A percentile compares a stretch with the other conserved stretches of the same genome.
phyloP scores from a whole-genome alignment of 306 rosid genomes.

The Vicia faba region DNA sequence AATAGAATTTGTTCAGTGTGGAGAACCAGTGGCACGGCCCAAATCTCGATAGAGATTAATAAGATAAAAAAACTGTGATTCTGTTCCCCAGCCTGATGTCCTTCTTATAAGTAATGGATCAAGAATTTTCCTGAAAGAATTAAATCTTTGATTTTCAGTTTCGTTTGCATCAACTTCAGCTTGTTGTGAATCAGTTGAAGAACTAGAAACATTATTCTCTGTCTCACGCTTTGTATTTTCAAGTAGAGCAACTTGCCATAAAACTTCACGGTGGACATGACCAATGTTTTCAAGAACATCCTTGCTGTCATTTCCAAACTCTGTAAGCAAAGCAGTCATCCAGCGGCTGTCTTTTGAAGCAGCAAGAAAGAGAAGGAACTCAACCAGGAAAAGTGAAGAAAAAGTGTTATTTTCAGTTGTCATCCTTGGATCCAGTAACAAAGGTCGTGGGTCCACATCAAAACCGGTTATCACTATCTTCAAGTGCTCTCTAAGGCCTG shows the following conservation, averaged over 20 bases:
- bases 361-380: conserved; percentile 94
- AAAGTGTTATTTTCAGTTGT: conserved; percentile 60
- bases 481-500: conserved; percentile 72
- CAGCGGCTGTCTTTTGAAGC: conserved; percentile 96
- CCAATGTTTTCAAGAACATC: conserved; percentile 91
- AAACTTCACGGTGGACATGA: conserved; percentile 75
- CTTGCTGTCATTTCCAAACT: conserved; percentile 83
- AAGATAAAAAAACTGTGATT: conserved; percentile 91
- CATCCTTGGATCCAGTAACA: conserved; percentile 74
- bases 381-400: conserved; percentile 78
- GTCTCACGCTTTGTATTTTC: conserved; percentile 73
- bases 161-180: conserved; percentile 69
- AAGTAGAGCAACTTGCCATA: conserved; percentile 89
- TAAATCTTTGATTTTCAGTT: conserved; percentile 80
- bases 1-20: conserved; percentile 55
- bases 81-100: conserved; percentile 89
- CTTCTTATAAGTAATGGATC: conserved; percentile 87
- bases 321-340: conserved; percentile 84
- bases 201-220: conserved; percentile 67
- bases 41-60: conserved; percentile 85
- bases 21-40: conserved; percentile 76
- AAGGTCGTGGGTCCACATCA: conserved; percentile 57
- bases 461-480: conserved; percentile 79
- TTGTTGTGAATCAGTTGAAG: conserved; percentile 65
- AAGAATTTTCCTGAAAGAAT: conserved; percentile 87